Conservation (phyloP, 768 basidiomycete genomes). For the Gymnopilus dilepis region DNA sequence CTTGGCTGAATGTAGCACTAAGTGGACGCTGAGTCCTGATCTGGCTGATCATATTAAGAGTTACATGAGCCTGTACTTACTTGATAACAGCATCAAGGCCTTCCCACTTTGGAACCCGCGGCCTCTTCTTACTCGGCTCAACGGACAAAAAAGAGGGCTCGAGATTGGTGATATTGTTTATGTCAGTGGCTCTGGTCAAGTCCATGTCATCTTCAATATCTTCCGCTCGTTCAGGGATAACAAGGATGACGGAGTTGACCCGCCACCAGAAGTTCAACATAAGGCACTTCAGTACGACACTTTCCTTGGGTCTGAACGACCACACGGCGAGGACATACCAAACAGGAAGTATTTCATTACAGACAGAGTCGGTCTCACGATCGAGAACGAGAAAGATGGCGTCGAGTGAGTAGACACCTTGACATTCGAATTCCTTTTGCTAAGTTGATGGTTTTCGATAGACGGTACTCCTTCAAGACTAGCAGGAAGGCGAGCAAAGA, state of each 20-base stretch:
- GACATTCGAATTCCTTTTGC: background rate
- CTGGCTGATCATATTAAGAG: background rate
- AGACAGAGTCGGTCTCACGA: background rate
- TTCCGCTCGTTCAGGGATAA: conserved; percentile 1
- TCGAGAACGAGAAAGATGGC: background rate
- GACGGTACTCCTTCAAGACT: background rate
- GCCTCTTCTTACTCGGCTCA: background rate
- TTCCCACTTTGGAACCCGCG: conserved; percentile 8
- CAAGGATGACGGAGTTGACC: background rate
- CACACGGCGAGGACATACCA: background rate
- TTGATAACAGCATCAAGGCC: background rate
- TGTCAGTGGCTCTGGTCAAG: conserved; percentile 10
- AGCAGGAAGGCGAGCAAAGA: background rate
- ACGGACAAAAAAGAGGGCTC: background rate
- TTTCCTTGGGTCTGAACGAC: background rate
- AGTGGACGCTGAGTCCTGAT: background rate
- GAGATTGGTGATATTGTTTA: conserved; percentile 17
- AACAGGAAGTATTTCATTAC: background rate
- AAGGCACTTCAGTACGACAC: background rate
- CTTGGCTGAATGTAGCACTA: too few species aligned
- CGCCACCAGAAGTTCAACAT: background rate
- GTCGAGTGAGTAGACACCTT: background rate
- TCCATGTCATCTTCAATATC: conserved; percentile 11
- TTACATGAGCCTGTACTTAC: conserved; percentile 8
- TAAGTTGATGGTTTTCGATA: background rate